phyloP scores from a whole-genome alignment of 768 basidiomycete species.

The Chalciporus chontae region DNA sequence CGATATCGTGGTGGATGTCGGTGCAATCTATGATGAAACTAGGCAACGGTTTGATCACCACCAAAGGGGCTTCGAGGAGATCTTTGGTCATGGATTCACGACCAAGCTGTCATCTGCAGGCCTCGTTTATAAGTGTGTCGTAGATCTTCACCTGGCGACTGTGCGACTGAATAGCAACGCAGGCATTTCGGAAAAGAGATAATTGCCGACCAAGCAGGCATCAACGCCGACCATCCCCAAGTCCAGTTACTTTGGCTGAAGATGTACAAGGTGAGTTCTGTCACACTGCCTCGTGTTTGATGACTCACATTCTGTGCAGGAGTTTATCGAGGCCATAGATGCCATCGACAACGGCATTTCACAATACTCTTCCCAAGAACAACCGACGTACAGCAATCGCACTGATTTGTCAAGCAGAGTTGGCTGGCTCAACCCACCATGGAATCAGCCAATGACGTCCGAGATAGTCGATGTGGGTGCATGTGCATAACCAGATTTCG shows the following conservation, averaged over 20 bases:
- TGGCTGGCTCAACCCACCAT: constrained; percentile 79
- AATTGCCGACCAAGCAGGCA: constrained; percentile 57
- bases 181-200: constrained; percentile 91
- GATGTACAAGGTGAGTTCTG: constrained; percentile 65
- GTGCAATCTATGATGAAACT: constrained; percentile 82
- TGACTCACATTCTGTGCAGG: constrained; percentile 39
- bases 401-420: constrained; percentile 89
- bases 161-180: constrained; percentile 1
- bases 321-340: constrained; percentile 93
- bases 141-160: background rate
- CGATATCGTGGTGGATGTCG: constrained; percentile 96
- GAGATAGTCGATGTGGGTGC: constrained; percentile 65
- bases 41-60: constrained; percentile 91
- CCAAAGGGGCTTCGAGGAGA: constrained; percentile 87
- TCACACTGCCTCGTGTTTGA: background rate
- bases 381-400: constrained; percentile 66
- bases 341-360: constrained; percentile 93
- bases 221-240: constrained; percentile 53
- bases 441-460: constrained; percentile 81
- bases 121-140: constrained; percentile 86
- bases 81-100: constrained; percentile 81
- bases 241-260: constrained; percentile 82
- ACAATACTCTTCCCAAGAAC: constrained; percentile 66
- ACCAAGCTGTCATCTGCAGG: constrained; percentile 94
- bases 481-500: background rate